These are phyloP conservation scores for Beta vulgaris DNA, from an alignment of 148 eudicot genomes.

Conservation along the genomic window DNA sequence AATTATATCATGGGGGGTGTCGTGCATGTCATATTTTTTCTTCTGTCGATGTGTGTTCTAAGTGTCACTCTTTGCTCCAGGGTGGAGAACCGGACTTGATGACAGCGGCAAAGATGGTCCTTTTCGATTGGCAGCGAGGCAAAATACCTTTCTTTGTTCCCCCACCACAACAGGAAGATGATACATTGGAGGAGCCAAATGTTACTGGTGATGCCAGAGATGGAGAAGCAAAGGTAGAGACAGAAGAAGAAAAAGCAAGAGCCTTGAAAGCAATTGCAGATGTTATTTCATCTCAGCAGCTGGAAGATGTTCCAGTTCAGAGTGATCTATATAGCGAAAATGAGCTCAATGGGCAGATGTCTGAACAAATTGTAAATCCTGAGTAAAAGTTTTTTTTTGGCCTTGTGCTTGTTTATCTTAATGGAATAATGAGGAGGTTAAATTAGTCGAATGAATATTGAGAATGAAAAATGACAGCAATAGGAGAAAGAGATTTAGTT, in stretches of 20 bases:
- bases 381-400: constrained; percentile 8
- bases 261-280: constrained; percentile 72
- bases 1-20: not conserved
- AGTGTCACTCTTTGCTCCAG: constrained; percentile 29
- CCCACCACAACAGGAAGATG: constrained; percentile 58
- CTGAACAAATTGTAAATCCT: constrained; percentile 17
- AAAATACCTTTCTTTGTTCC: constrained; percentile 91
- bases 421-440: not conserved
- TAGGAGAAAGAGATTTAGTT: not conserved
- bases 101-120: constrained; percentile 90
- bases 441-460: not conserved
- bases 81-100: constrained; percentile 86
- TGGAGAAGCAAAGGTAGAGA: constrained; percentile 13
- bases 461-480: not conserved
- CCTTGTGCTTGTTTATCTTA: not conserved
- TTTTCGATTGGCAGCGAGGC: constrained; percentile 94
- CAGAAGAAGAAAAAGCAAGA: constrained; percentile 36
- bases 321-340: constrained; percentile 57
- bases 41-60: not conserved
- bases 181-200: constrained; percentile 23
- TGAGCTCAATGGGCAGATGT: constrained; percentile 58
- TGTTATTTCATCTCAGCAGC: constrained; percentile 63
- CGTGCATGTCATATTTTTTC: not conserved
- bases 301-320: constrained; percentile 69
- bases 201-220: constrained; percentile 27